phyloP scores from a whole-genome alignment of 768 basidiomycete genomes.

The Pleurotus djamor region DNA sequence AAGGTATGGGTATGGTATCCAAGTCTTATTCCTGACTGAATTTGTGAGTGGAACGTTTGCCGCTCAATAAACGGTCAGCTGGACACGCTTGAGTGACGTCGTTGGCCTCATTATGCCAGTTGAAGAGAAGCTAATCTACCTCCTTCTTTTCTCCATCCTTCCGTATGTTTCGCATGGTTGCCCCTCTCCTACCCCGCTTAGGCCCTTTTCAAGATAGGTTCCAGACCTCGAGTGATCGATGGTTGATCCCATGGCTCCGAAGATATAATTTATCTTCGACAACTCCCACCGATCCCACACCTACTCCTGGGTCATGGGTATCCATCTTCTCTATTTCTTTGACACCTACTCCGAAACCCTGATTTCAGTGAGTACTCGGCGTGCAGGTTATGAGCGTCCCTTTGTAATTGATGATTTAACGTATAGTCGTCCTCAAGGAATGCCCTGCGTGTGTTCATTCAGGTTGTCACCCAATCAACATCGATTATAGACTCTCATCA shows the following conservation, averaged over 20 bases:
- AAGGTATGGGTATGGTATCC: neutral
- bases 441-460: neutral
- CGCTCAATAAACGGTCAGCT: no score
- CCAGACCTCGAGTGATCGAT: neutral
- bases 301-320: neutral
- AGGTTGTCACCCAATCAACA: neutral
- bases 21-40: no score
- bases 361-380: neutral
- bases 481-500: neutral
- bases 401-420: neutral
- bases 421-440: neutral
- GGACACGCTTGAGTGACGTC: neutral
- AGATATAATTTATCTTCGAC: neutral
- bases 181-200: neutral
- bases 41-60: no score
- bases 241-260: constrained; percentile 3
- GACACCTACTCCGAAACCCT: neutral
- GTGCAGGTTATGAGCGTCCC: neutral
- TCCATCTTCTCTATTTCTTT: constrained; percentile 3
- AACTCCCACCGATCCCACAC: neutral
- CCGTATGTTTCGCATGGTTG: neutral
- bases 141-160: neutral
- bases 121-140: neutral
- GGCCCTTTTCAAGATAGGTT: neutral
- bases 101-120: neutral